Evolutionary conservation across 306 rosid species (phyloP).

Genomic region (Pueraria montana): DNA sequence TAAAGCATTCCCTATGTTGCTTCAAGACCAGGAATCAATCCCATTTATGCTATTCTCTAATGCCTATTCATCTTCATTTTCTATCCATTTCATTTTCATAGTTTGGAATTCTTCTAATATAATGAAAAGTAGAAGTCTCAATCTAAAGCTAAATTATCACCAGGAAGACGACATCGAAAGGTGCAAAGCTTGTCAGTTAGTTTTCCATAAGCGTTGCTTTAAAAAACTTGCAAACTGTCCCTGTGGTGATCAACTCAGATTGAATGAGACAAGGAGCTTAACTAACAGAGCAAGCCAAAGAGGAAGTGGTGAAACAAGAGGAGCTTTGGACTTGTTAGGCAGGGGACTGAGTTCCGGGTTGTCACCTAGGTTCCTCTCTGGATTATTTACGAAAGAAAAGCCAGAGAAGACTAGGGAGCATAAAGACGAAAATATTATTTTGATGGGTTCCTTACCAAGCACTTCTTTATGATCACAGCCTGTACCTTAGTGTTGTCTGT

Average conservation of each 20-base stretch:
- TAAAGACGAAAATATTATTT: slow-evolving; percentile 74
- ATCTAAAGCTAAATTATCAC: slow-evolving; percentile 50
- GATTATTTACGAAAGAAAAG: slow-evolving; percentile 66
- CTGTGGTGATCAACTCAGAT: slow-evolving; percentile 70
- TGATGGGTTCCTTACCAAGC: slow-evolving; percentile 92
- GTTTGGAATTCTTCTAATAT: slow-evolving; percentile 29
- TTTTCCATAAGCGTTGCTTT: slow-evolving; percentile 86
- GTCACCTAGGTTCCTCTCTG: slow-evolving; percentile 67
- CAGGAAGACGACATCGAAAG: slow-evolving; percentile 86
- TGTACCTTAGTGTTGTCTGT: slow-evolving; percentile 39
- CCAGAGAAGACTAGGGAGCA: slow-evolving; percentile 57
- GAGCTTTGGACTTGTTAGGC: slow-evolving; percentile 67
- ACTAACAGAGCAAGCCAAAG: slow-evolving; percentile 46
- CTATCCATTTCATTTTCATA: background rate
- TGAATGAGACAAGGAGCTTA: slow-evolving; percentile 54
- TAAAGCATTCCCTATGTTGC: background rate
- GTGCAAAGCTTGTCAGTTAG: slow-evolving; percentile 76
- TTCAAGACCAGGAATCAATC: background rate
- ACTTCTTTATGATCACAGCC: slow-evolving; percentile 58
- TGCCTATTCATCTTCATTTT: background rate
- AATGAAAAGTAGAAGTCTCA: slow-evolving; percentile 9
- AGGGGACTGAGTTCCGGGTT: slow-evolving; percentile 65
- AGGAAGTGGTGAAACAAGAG: slow-evolving; percentile 54
- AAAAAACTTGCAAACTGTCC: slow-evolving; percentile 71
- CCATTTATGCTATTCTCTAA: slow-evolving; percentile 5